A percentile compares a stretch with the other conserved stretches of the same genome.
phyloP scores from a whole-genome alignment of 176 grass and related monocot species.

The Pontederia paniculata region DNA sequence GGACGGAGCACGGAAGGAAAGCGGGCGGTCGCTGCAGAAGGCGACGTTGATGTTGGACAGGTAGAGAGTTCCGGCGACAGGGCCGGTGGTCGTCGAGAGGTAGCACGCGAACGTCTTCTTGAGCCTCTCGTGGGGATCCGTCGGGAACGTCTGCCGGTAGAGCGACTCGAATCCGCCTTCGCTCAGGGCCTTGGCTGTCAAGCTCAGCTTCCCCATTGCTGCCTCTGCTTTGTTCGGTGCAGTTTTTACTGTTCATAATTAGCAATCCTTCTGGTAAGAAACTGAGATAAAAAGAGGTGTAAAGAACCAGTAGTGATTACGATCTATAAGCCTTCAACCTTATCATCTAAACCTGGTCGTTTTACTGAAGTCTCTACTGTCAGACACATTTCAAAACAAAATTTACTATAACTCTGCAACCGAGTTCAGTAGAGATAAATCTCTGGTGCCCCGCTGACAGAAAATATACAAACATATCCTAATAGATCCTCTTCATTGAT shows the following conservation, averaged over 20 bases:
- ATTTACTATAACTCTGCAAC: too few species aligned
- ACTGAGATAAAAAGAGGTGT: background rate
- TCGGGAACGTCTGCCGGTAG: constrained; percentile 71
- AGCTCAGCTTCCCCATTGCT: constrained; percentile 72
- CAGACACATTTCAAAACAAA: too few species aligned
- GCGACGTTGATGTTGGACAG: constrained; percentile 53
- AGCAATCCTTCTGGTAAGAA: background rate
- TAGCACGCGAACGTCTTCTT: constrained; percentile 71
- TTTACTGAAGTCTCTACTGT: too few species aligned
- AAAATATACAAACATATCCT: too few species aligned
- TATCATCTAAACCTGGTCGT: too few species aligned
- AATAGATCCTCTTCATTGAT: too few species aligned
- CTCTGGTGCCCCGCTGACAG: too few species aligned
- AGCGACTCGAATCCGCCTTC: constrained; percentile 74
- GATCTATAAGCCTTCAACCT: too few species aligned
- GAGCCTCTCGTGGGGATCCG: constrained; percentile 32
- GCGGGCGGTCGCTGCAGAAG: constrained; percentile 85
- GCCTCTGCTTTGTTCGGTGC: constrained; percentile 52
- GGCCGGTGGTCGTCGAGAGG: constrained; percentile 70
- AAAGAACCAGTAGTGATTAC: too few species aligned
- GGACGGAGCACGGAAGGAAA: constrained; percentile 64
- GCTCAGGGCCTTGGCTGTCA: constrained; percentile 49
- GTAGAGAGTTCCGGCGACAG: constrained; percentile 83
- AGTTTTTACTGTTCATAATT: constrained; percentile 34
- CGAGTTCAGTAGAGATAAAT: too few species aligned